These are phyloP conservation scores for Tetrapisispora taiwanensis DNA, from an alignment of 805 yeast genomes.

Conservation along the genomic window DNA sequence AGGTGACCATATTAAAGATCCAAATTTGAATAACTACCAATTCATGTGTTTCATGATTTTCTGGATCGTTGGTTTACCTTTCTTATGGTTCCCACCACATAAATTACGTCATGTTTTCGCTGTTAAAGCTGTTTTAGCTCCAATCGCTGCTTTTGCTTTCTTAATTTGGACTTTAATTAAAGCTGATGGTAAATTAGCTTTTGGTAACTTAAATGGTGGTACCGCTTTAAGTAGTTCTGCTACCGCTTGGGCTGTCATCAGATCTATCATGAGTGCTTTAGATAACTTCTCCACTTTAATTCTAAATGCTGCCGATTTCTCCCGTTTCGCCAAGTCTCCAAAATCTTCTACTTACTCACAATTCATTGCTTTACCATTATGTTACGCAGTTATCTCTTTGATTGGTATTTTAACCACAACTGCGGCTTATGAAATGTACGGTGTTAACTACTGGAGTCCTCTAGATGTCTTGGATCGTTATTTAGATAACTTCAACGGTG, in stretches of 20 bases:
- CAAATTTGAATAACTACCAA: constrained; percentile 58
- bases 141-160: constrained; percentile 76
- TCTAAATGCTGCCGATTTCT: constrained; percentile 80
- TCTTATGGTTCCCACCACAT: constrained; percentile 77
- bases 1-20: constrained; percentile 48
- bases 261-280: constrained; percentile 66
- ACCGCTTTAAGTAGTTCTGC: constrained; percentile 38
- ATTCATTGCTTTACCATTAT: constrained; percentile 56
- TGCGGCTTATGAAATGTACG: constrained; percentile 58
- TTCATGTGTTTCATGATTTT: constrained; percentile 71
- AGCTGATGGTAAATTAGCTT: constrained; percentile 49
- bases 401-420: constrained; percentile 81
- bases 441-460: constrained; percentile 74
- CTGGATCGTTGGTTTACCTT: constrained; percentile 73
- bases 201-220: constrained; percentile 18
- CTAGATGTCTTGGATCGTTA: constrained; percentile 61
- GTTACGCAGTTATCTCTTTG: constrained; percentile 71
- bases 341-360: constrained; percentile 47
- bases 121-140: constrained; percentile 66
- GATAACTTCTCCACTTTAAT: constrained; percentile 87
- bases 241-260: constrained; percentile 73
- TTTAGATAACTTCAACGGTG: constrained; percentile 40
- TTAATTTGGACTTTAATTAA: constrained; percentile 76
- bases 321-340: constrained; percentile 64
- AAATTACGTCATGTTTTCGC: constrained; percentile 76